A percentile compares a stretch with the other conserved stretches of the same genome.
Evolutionary conservation across 257 asterid species (phyloP).

Genomic region (Solanum pinnatisectum): DNA sequence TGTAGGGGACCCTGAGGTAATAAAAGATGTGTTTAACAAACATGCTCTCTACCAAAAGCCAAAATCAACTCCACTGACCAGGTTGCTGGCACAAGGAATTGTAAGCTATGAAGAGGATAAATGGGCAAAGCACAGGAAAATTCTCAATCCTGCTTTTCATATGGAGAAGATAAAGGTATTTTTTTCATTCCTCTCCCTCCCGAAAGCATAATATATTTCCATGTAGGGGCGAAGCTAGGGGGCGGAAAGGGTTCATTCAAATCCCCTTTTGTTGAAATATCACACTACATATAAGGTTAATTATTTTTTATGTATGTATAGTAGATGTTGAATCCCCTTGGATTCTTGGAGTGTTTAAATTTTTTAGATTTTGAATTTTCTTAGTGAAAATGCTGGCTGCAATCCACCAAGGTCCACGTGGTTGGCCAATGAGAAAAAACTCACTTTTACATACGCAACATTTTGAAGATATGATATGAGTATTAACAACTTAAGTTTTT

Average conservation of each 20-base stretch:
- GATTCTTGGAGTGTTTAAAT: not conserved
- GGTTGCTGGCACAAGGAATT: constrained; percentile 27
- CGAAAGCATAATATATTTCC: not conserved
- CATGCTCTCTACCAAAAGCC: constrained; percentile 16
- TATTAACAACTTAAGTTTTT: not conserved
- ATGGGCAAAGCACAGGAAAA: constrained; percentile 52
- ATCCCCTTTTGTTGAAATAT: not conserved
- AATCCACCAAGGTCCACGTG: not conserved
- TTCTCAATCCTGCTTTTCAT: constrained; percentile 58
- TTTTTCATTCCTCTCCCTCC: not conserved
- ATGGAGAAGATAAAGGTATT: constrained; percentile 20
- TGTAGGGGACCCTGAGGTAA: constrained; percentile 25
- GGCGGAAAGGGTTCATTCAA: not conserved
- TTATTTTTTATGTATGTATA: not conserved
- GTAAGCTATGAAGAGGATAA: constrained; percentile 20
- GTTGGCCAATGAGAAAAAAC: not conserved
- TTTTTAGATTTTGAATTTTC: not conserved
- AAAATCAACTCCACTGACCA: constrained; percentile 22
- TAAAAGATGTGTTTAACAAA: constrained; percentile 36
- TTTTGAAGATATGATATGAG: not conserved
- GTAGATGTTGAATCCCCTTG: not conserved
- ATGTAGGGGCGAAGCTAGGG: not conserved
- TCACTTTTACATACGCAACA: not conserved
- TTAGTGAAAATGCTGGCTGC: not conserved
- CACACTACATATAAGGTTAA: not conserved